Evolutionary conservation across 1,139 yeast genomes (phyloP).

Genomic region (Martiniozyma asiatica): DNA sequence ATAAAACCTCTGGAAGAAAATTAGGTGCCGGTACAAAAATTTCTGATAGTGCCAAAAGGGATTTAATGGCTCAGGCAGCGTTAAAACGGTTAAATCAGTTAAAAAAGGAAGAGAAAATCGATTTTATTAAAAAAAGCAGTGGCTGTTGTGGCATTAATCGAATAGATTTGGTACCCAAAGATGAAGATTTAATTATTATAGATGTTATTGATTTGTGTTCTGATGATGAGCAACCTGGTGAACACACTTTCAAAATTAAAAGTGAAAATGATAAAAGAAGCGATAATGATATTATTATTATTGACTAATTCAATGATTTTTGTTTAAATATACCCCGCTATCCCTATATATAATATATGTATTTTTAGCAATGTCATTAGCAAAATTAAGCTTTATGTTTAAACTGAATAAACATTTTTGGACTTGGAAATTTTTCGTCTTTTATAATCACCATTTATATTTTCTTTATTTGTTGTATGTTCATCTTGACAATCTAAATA

Average conservation of each 20-base stretch:
- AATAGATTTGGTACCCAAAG: background rate
- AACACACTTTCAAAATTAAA: no score
- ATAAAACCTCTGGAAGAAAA: background rate
- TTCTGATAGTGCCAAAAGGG: no score
- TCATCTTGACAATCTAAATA: background rate
- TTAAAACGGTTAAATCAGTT: no score
- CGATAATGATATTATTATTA: no score
- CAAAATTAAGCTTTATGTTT: no score
- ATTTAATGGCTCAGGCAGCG: background rate
- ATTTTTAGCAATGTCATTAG: no score
- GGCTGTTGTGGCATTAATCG: constrained; percentile 1
- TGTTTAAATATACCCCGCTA: no score
- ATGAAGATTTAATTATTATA: constrained; percentile 1
- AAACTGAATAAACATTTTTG: constrained; percentile 11
- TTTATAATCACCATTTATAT: constrained; percentile 4
- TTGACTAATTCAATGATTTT: no score
- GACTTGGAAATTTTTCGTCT: constrained; percentile 13
- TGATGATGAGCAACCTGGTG: no score
- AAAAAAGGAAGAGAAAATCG: constrained; percentile 1
- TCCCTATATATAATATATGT: no score
- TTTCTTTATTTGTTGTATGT: background rate
- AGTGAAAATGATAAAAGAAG: no score
- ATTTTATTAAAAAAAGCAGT: background rate
- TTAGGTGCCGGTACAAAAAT: background rate
- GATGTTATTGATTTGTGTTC: constrained; percentile 2